phyloP scores from a whole-genome alignment of 129 eudicot species.

The Lactuca saligna region DNA sequence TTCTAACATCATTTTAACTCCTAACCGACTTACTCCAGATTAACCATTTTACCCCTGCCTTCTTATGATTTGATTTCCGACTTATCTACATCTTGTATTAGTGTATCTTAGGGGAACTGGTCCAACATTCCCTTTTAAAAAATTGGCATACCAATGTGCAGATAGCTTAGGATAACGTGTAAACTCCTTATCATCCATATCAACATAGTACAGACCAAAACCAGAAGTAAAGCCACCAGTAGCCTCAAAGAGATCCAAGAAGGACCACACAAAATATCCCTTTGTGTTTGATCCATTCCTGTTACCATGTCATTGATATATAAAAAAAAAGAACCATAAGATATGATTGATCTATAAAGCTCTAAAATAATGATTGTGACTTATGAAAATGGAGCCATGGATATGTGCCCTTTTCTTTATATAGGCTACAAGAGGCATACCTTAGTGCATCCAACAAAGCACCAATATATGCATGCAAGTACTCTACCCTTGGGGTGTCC shows the following conservation, averaged over 20 bases:
- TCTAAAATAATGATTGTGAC: not conserved
- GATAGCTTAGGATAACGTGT: constrained; percentile 54
- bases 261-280: constrained; percentile 61
- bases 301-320: constrained; percentile 4
- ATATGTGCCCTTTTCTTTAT: not conserved
- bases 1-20: too few relatives aligned
- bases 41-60: too few relatives aligned
- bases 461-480: constrained; percentile 64
- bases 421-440: constrained; percentile 27
- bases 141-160: constrained; percentile 48
- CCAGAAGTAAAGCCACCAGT: constrained; percentile 24
- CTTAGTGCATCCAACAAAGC: constrained; percentile 62
- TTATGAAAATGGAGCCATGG: not conserved
- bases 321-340: not conserved
- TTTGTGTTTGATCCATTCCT: constrained; percentile 52
- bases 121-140: constrained; percentile 33
- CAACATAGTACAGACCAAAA: constrained; percentile 52
- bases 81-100: too few relatives aligned
- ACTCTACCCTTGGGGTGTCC: constrained; percentile 58
- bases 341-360: not conserved
- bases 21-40: too few relatives aligned
- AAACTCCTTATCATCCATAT: constrained; percentile 41
- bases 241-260: constrained; percentile 44
- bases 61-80: too few relatives aligned
- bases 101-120: too few relatives aligned